Percentiles rank a stretch among this genome's conserved stretches.
Evolutionary conservation across 371 early-diverging fungal genomes (phyloP).

Genomic region (Lichtheimia ramosa): DNA sequence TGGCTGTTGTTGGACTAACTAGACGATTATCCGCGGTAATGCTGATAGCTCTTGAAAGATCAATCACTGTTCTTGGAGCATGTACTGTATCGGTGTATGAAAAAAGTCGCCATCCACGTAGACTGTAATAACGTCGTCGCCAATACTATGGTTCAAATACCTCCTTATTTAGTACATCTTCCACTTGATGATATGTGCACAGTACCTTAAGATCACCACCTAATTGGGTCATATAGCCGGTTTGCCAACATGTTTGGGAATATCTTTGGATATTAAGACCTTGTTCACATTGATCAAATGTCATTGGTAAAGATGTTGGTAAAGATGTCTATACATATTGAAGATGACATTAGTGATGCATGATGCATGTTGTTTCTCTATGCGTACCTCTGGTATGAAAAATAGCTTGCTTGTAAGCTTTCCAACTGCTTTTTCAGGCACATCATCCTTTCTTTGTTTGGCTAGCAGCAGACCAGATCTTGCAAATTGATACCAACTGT

Average conservation of each 20-base stretch:
- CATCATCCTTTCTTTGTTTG: constrained; percentile 6
- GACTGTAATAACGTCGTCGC: constrained; percentile 24
- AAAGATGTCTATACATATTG: not conserved
- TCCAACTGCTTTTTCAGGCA: constrained; percentile 40
- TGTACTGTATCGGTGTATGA: constrained; percentile 19
- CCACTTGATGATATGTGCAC: not conserved
- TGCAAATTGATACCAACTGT: constrained; percentile 39
- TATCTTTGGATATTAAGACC: constrained; percentile 32
- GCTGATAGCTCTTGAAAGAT: constrained; percentile 23
- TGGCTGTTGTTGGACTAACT: constrained; percentile 3
- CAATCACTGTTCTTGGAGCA: constrained; percentile 19
- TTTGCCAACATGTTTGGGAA: constrained; percentile 32
- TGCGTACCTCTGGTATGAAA: constrained; percentile 14
- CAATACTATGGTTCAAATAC: constrained; percentile 18
- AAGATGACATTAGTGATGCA: not conserved
- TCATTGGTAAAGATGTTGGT: constrained; percentile 7
- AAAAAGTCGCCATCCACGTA: constrained; percentile 23
- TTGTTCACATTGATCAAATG: constrained; percentile 29
- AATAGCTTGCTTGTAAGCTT: constrained; percentile 31
- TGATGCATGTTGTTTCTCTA: not conserved
- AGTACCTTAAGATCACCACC: constrained; percentile 32
- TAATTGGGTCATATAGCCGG: constrained; percentile 35
- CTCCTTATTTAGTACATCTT: not conserved
- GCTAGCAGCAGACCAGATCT: constrained; percentile 1
- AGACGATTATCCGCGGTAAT: constrained; percentile 19